phyloP scores from a whole-genome alignment of 2,329 filamentous ascomycete genomes.

The Hypoxylon sp. region DNA sequence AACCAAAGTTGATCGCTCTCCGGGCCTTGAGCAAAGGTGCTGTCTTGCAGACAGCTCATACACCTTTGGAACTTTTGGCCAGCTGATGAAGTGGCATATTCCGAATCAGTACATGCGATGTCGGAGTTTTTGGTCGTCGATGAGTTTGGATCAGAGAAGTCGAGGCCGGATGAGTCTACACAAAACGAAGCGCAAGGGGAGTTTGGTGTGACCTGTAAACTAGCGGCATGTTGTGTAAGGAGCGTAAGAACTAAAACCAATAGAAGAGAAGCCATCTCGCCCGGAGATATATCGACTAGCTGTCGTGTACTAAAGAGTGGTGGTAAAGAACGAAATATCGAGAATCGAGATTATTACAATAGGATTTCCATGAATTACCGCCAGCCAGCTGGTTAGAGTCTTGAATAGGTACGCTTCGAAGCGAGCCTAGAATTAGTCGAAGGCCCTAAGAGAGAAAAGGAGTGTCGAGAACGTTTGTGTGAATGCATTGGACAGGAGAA shows the following conservation, averaged over 20 bases:
- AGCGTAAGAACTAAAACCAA: slow-evolving; percentile 47
- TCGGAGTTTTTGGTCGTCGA: slow-evolving; percentile 62
- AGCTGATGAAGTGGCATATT: slow-evolving; percentile 56
- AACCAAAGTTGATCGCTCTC: slow-evolving; percentile 72
- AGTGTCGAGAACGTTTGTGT: slow-evolving; percentile 2
- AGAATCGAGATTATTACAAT: slow-evolving; percentile 44
- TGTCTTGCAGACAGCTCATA: slow-evolving; percentile 68
- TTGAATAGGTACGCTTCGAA: slow-evolving; percentile 21
- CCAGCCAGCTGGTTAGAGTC: slow-evolving; percentile 53
- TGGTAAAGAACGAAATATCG: slow-evolving; percentile 27
- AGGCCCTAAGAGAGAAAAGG: slow-evolving; percentile 33
- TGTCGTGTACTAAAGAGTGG: slow-evolving; percentile 16
- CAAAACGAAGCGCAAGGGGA: slow-evolving; percentile 70
- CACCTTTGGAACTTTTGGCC: slow-evolving; percentile 66
- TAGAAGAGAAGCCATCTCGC: slow-evolving; percentile 50
- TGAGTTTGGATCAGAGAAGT: slow-evolving; percentile 63
- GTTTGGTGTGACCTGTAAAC: slow-evolving; percentile 67
- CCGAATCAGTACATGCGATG: slow-evolving; percentile 64
- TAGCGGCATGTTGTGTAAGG: slow-evolving; percentile 40
- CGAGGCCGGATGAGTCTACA: slow-evolving; percentile 59
- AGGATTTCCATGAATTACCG: slow-evolving; percentile 38
- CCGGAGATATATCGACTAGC: slow-evolving; percentile 34
- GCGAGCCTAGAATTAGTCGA: slow-evolving; percentile 39
- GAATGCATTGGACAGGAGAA: neutral
- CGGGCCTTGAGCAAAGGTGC: slow-evolving; percentile 61